Evolutionary conservation across 257 asterid genomes (phyloP).

Genomic region (Plectranthus barbatus): DNA sequence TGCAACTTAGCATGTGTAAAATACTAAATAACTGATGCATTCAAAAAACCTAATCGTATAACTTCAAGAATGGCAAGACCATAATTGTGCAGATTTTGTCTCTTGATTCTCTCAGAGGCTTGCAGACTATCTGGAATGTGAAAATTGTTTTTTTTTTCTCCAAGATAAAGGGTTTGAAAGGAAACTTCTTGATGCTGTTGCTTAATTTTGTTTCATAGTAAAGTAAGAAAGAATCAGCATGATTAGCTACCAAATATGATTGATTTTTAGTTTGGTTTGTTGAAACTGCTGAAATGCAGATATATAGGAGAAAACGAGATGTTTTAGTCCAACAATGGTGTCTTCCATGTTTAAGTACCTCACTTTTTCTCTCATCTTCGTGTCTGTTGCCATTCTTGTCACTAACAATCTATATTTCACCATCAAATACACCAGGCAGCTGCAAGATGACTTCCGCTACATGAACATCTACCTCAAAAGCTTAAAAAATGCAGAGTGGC

Average conservation of each 20-base stretch:
- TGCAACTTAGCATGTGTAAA: not conserved
- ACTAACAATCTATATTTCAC: conserved; percentile 32
- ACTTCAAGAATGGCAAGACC: not conserved
- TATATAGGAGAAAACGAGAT: not conserved
- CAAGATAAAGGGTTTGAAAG: no score
- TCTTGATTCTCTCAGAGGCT: not conserved
- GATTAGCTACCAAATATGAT: conserved; percentile 15
- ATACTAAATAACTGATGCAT: not conserved
- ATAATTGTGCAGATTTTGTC: conserved; percentile 1
- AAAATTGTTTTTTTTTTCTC: not conserved
- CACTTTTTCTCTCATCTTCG: conserved; percentile 25
- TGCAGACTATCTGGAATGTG: not conserved
- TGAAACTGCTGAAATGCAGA: not conserved
- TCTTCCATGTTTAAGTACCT: conserved; percentile 27
- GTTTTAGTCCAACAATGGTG: conserved; percentile 26
- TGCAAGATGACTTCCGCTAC: conserved; percentile 17
- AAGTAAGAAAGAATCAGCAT: conserved; percentile 14
- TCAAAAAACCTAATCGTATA: not conserved
- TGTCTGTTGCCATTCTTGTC: conserved; percentile 30
- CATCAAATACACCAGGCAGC: conserved; percentile 26
- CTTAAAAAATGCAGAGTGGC: conserved; percentile 14
- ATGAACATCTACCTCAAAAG: conserved; percentile 4
- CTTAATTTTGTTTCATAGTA: not conserved
- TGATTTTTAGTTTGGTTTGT: no score
- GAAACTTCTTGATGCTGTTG: not conserved